phyloP scores from a whole-genome alignment of 2,329 filamentous ascomycete genomes.

The Thielaviopsis euricoi region DNA sequence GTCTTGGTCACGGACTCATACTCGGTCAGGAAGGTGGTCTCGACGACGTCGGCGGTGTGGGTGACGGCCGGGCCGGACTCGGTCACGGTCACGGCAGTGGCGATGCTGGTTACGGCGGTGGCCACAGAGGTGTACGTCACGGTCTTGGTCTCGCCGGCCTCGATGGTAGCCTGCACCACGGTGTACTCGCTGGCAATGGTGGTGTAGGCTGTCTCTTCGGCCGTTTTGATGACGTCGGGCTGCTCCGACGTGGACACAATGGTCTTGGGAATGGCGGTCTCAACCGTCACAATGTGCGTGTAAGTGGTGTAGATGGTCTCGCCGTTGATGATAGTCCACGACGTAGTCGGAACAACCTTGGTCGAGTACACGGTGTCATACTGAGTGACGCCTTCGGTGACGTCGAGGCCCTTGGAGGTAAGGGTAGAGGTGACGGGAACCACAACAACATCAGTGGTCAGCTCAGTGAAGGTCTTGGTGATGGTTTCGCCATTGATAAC shows the following conservation, averaged over 20 bases:
- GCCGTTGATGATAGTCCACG: conserved; percentile 4
- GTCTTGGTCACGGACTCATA: background rate
- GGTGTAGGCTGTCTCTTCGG: background rate
- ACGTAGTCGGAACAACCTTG: background rate
- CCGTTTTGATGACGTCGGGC: background rate
- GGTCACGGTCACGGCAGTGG: background rate
- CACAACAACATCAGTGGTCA: background rate
- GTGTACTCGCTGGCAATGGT: background rate
- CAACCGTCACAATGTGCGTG: background rate
- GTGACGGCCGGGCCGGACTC: background rate
- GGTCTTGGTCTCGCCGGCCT: conserved; percentile 5
- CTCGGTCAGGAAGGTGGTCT: conserved; percentile 1
- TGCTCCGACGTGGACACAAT: conserved; percentile 1
- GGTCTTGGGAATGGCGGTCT: background rate
- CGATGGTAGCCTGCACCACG: conserved; percentile 2
- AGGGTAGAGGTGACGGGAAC: conserved; percentile 1
- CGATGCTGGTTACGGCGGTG: background rate
- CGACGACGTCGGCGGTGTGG: conserved; percentile 1
- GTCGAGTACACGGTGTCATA: conserved; percentile 2
- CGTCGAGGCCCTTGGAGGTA: conserved; percentile 4
- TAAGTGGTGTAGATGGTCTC: conserved; percentile 8
- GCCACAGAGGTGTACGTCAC: background rate
- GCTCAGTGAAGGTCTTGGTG: background rate
- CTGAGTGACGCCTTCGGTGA: background rate
- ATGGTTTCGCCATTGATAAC: conserved; percentile 1